Evolutionary conservation across 2,329 filamentous ascomycete genomes (phyloP).

Genomic region (Penicillium sp.): DNA sequence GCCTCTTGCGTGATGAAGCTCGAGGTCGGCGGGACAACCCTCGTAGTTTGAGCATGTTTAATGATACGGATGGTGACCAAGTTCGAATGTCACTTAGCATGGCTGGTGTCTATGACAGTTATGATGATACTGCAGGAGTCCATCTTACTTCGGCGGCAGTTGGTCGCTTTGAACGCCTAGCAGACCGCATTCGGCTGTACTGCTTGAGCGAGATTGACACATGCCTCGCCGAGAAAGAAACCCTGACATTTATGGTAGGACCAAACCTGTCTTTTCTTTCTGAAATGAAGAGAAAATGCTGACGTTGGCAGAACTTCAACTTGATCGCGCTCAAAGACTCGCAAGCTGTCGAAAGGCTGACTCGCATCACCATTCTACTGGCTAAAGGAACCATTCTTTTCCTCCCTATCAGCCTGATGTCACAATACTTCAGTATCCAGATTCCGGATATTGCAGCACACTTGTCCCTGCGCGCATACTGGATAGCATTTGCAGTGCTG

Average conservation of each 20-base stretch:
- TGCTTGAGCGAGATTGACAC: constrained; percentile 62
- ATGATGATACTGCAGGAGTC: constrained; percentile 33
- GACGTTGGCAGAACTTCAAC: constrained; percentile 63
- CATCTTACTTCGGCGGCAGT: constrained; percentile 47
- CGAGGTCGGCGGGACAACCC: constrained; percentile 17
- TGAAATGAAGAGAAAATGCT: background rate
- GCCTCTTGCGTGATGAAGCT: constrained; percentile 35
- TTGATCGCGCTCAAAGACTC: constrained; percentile 73
- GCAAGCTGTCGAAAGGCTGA: constrained; percentile 66
- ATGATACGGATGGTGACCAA: constrained; percentile 39
- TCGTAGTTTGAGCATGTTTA: constrained; percentile 20
- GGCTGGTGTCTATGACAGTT: constrained; percentile 11
- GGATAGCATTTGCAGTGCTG: constrained; percentile 63
- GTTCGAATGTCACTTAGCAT: constrained; percentile 26
- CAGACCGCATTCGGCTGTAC: constrained; percentile 59
- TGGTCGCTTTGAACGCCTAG: constrained; percentile 57
- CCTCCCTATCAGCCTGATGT: constrained; percentile 70
- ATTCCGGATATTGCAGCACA: constrained; percentile 52
- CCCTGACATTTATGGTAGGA: constrained; percentile 62
- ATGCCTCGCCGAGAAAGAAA: constrained; percentile 65
- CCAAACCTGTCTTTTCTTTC: background rate
- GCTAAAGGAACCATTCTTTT: constrained; percentile 74
- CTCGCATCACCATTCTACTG: constrained; percentile 66
- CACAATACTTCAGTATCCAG: constrained; percentile 68
- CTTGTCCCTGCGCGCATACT: constrained; percentile 64